A percentile compares a stretch with the other conserved stretches of the same genome.
Conservation (phyloP, 768 basidiomycete genomes). For the Lentinus tigrinus region DNA sequence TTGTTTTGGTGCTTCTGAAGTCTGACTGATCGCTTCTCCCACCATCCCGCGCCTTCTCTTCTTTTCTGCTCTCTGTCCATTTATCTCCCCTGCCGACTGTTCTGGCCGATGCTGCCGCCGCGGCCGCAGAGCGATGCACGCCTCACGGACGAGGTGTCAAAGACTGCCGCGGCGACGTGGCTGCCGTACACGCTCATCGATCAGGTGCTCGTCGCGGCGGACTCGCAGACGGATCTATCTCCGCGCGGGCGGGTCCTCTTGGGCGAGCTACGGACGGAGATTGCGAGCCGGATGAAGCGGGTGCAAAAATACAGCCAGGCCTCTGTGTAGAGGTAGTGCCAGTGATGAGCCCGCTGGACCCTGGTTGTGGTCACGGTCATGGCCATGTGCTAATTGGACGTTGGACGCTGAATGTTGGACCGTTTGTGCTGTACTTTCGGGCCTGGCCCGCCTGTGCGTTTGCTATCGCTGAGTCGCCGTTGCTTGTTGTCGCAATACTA, state of each 20-base stretch:
- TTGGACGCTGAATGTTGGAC: not conserved
- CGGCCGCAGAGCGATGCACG: conserved; percentile 54
- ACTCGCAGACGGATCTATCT: conserved; percentile 49
- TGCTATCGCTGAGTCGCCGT: not conserved
- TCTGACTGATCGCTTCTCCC: not conserved
- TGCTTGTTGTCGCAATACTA: not conserved
- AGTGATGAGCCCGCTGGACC: too few species aligned
- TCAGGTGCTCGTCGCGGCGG: conserved; percentile 70
- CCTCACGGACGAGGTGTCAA: conserved; percentile 50
- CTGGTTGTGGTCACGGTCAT: too few species aligned
- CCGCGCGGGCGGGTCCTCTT: conserved; percentile 40
- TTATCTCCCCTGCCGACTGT: not conserved
- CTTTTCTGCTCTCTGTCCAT: not conserved
- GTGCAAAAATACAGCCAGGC: conserved; percentile 62
- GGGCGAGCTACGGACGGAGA: conserved; percentile 53
- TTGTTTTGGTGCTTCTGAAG: not conserved
- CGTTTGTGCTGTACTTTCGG: not conserved
- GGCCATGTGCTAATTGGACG: too few species aligned
- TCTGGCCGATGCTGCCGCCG: not conserved
- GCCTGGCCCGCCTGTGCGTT: too few species aligned
- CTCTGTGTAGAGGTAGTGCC: conserved; percentile 15
- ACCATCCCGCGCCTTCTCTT: not conserved
- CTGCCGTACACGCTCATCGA: conserved; percentile 84
- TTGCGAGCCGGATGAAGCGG: conserved; percentile 63
- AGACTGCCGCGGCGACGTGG: conserved; percentile 66